phyloP scores from a whole-genome alignment of 305 asterid species.

The Salvia sclarea region DNA sequence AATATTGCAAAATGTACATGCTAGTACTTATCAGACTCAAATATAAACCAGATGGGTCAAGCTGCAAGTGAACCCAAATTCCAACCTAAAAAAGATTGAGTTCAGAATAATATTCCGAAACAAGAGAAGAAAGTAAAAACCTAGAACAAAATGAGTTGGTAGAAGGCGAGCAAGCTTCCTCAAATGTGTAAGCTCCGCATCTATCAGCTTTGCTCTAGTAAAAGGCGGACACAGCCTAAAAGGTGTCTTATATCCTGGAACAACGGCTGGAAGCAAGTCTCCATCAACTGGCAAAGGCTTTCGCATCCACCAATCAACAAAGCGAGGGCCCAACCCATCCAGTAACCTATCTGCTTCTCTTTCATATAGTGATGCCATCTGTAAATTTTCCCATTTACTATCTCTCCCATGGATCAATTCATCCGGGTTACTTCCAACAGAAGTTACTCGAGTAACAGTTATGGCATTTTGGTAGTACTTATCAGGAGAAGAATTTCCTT shows the following conservation, averaged over 20 bases:
- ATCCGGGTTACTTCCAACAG: constrained; percentile 36
- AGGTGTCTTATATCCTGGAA: constrained; percentile 74
- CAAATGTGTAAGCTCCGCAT: constrained; percentile 81
- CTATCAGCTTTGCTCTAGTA: constrained; percentile 68
- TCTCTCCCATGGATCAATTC: constrained; percentile 39
- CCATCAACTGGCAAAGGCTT: constrained; percentile 96
- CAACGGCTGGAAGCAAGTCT: constrained; percentile 81
- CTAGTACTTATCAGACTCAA: constrained; percentile 17
- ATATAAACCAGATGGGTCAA: constrained; percentile 10
- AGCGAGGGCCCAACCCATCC: constrained; percentile 93
- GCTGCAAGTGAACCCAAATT: constrained; percentile 14
- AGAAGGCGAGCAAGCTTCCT: constrained; percentile 79
- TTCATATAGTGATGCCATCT: constrained; percentile 62
- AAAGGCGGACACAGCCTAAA: constrained; percentile 70
- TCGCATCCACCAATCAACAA: constrained; percentile 92
- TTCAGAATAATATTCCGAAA: constrained; percentile 11
- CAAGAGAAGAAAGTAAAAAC: constrained; percentile 43
- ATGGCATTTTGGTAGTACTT: constrained; percentile 21
- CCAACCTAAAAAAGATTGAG: constrained; percentile 4
- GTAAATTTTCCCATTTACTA: constrained; percentile 41
- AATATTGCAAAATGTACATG: constrained; percentile 13
- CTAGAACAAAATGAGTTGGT: constrained; percentile 96
- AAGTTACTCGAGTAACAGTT: constrained; percentile 32
- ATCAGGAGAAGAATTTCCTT: constrained; percentile 33
- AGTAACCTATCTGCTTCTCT: constrained; percentile 84